Evolutionary conservation across 2,329 filamentous ascomycete genomes (phyloP).

Genomic region (Colletotrichum cereale): DNA sequence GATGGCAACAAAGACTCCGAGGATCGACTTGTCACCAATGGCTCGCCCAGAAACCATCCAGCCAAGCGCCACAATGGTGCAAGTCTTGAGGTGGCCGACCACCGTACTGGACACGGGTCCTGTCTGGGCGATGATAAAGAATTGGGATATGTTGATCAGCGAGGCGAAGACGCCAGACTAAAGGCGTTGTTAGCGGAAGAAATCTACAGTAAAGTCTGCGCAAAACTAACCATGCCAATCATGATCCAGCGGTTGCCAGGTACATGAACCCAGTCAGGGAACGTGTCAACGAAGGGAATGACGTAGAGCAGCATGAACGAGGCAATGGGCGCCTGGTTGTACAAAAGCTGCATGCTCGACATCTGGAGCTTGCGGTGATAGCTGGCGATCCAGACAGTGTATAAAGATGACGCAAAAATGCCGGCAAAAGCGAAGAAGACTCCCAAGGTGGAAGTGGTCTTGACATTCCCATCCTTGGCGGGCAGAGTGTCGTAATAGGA

Average conservation of each 20-base stretch:
- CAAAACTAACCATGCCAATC: constrained; percentile 67
- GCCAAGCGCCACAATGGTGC: constrained; percentile 73
- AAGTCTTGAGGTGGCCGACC: constrained; percentile 75
- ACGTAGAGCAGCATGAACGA: constrained; percentile 73
- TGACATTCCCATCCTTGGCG: constrained; percentile 59
- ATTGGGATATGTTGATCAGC: constrained; percentile 74
- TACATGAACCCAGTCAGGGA: constrained; percentile 68
- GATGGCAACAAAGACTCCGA: constrained; percentile 68
- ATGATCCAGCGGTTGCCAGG: constrained; percentile 66
- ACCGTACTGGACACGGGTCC: constrained; percentile 75
- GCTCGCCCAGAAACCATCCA: constrained; percentile 70
- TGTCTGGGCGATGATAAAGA: constrained; percentile 72
- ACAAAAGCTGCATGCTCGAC: constrained; percentile 76
- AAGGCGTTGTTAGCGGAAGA: background rate
- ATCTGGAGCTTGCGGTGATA: constrained; percentile 75
- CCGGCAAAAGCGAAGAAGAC: constrained; percentile 73
- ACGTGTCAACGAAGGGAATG: constrained; percentile 74
- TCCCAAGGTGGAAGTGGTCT: constrained; percentile 69
- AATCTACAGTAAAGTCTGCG: background rate
- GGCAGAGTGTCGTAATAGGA: constrained; percentile 77
- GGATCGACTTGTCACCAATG: constrained; percentile 66
- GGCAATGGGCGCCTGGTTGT: constrained; percentile 75
- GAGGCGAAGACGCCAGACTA: constrained; percentile 74
- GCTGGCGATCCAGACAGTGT: constrained; percentile 76
- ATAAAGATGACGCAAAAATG: constrained; percentile 74